phyloP scores from a whole-genome alignment of 2,329 filamentous ascomycete genomes.

The Fusarium cicatricum region DNA sequence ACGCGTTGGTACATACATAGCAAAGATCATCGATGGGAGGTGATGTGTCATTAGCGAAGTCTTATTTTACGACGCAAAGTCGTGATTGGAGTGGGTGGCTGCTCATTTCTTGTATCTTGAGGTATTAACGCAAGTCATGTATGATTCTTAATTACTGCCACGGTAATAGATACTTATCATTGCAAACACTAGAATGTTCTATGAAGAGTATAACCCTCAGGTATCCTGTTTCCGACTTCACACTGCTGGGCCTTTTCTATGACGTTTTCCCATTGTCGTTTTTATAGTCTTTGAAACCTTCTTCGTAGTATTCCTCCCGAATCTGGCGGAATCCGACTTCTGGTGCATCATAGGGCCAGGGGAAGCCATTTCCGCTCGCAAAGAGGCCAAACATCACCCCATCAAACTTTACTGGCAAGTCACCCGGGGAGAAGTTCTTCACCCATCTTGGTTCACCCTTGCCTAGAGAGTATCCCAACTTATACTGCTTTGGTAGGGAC shows the following conservation, averaged over 20 bases:
- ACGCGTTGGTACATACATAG: slow-evolving; percentile 4
- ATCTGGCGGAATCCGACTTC: slow-evolving; percentile 34
- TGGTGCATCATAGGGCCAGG: slow-evolving; percentile 33
- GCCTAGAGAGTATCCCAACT: slow-evolving; percentile 33
- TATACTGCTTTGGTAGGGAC: slow-evolving; percentile 32
- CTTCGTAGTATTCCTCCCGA: slow-evolving; percentile 33
- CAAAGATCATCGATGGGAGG: neutral
- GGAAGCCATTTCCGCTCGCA: slow-evolving; percentile 32
- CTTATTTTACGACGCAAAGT: too few relatives aligned
- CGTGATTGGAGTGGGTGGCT: too few relatives aligned
- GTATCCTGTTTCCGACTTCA: too few relatives aligned
- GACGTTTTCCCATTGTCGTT: neutral
- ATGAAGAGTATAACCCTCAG: too few relatives aligned
- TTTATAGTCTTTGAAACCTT: slow-evolving; percentile 22
- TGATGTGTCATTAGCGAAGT: neutral
- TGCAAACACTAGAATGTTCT: too few relatives aligned
- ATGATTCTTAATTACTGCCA: too few relatives aligned
- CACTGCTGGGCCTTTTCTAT: too few relatives aligned
- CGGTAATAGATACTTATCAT: too few relatives aligned
- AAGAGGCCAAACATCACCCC: slow-evolving; percentile 38
- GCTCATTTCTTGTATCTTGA: too few relatives aligned
- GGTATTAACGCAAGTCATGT: too few relatives aligned
- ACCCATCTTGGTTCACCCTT: slow-evolving; percentile 19
- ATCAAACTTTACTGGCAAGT: slow-evolving; percentile 29
- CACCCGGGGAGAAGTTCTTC: slow-evolving; percentile 19